Conservation (phyloP, 495 filamentous ascomycete species). For the Articulospora tetracladia region DNA sequence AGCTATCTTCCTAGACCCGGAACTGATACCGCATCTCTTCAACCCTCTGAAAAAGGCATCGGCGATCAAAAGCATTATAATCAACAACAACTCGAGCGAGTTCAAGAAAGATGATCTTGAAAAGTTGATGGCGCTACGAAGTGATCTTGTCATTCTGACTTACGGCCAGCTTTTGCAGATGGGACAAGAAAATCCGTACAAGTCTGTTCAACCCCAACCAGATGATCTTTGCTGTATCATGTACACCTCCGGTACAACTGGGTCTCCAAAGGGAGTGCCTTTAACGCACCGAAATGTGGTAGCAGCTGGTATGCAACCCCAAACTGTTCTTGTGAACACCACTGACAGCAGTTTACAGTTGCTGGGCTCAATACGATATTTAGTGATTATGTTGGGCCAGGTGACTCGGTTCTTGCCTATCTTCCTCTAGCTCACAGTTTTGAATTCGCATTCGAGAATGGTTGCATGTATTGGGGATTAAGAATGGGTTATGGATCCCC, state of each 20-base stretch:
- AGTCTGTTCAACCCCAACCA: constrained; percentile 70
- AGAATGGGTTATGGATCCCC: constrained; percentile 69
- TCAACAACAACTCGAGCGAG: constrained; percentile 63
- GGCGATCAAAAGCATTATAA: constrained; percentile 75
- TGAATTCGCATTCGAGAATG: constrained; percentile 94
- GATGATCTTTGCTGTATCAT: constrained; percentile 96
- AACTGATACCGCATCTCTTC: constrained; percentile 71
- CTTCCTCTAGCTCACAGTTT: constrained; percentile 91
- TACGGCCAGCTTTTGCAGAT: constrained; percentile 76
- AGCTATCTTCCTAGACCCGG: constrained; percentile 84
- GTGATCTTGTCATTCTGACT: constrained; percentile 68
- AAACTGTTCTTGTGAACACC: not conserved
- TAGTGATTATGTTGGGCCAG: constrained; percentile 74
- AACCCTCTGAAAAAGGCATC: constrained; percentile 77
- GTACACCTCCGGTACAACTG: constrained; percentile 97
- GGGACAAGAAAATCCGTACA: constrained; percentile 74
- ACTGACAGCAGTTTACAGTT: constrained; percentile 40
- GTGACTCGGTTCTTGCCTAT: constrained; percentile 84
- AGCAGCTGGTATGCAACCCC: constrained; percentile 63
- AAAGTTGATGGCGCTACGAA: constrained; percentile 64
- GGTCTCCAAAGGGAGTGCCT: constrained; percentile 89
- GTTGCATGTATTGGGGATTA: constrained; percentile 85
- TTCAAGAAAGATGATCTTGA: constrained; percentile 73
- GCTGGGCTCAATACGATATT: constrained; percentile 83
- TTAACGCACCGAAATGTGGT: constrained; percentile 84